phyloP scores from a whole-genome alignment of 2,329 filamentous ascomycete species.

The Cephalotrichum gorgonifer region DNA sequence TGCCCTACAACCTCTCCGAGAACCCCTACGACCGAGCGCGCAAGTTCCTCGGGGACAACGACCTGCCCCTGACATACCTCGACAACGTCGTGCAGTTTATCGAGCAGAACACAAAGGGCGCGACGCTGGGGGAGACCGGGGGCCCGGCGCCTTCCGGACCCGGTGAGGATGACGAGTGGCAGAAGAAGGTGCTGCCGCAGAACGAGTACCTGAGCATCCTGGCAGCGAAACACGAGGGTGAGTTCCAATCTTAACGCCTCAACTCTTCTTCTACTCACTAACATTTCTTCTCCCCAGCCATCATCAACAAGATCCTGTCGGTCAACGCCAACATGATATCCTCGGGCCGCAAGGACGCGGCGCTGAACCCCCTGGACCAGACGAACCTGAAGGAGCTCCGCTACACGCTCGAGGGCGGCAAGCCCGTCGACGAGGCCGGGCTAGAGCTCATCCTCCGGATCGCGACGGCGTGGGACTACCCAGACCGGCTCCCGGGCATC shows the following conservation, averaged over 20 bases:
- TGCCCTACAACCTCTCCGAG: conserved; percentile 88
- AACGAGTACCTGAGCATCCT: conserved; percentile 69
- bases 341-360: conserved; percentile 60
- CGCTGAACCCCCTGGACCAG: conserved; percentile 64
- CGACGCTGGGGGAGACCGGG: conserved; percentile 60
- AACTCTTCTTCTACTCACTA: background rate
- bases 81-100: conserved; percentile 94
- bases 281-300: conserved; percentile 35
- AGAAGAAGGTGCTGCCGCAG: conserved; percentile 62
- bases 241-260: background rate
- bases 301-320: conserved; percentile 66
- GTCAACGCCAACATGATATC: conserved; percentile 65
- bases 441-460: conserved; percentile 61
- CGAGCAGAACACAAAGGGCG: conserved; percentile 76
- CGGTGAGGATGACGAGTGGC: conserved; percentile 41
- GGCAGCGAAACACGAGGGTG: conserved; percentile 56
- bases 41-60: conserved; percentile 83
- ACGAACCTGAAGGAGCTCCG: conserved; percentile 50
- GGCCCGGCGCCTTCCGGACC: conserved; percentile 49
- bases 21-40: conserved; percentile 88
- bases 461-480: conserved; percentile 68
- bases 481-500: conserved; percentile 71
- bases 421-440: conserved; percentile 36
- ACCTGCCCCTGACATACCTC: conserved; percentile 76
- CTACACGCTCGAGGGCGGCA: conserved; percentile 49